A percentile compares a stretch with the other conserved stretches of the same genome.
These are phyloP conservation scores for Lasiodiplodia theobromae DNA, from an alignment of 2,329 filamentous ascomycete genomes.

Conservation along the genomic window DNA sequence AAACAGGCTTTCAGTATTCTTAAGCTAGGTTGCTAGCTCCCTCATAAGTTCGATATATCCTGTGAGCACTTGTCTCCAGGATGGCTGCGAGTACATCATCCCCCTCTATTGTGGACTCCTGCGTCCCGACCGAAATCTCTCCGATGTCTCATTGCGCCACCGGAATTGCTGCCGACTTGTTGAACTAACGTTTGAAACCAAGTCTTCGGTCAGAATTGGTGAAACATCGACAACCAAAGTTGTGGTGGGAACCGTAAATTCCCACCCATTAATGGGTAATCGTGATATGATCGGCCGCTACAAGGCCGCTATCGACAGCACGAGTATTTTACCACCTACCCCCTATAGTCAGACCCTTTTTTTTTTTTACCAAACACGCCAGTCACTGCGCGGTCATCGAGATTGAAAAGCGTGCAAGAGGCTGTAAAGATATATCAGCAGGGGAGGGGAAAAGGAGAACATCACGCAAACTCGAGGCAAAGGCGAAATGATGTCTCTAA, in stretches of 20 bases:
- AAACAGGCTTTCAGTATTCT: too few species aligned
- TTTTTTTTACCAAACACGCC: too few species aligned
- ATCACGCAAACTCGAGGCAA: too few species aligned
- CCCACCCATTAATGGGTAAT: not conserved
- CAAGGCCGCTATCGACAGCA: not conserved
- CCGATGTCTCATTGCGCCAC: not conserved
- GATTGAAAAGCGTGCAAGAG: not conserved
- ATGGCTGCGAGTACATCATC: too few species aligned
- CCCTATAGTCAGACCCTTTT: too few species aligned
- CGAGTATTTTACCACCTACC: not conserved
- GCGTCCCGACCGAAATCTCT: too few species aligned
- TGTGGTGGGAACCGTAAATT: too few species aligned
- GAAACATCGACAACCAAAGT: too few species aligned
- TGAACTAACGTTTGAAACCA: not conserved
- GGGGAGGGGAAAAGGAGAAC: not conserved
- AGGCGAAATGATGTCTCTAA: slow-evolving; percentile 9
- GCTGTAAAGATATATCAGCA: not conserved
- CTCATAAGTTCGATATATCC: too few species aligned
- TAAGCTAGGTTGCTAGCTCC: too few species aligned
- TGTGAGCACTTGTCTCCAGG: too few species aligned
- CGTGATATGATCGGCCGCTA: not conserved
- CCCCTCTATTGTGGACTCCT: too few species aligned
- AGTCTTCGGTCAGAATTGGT: not conserved
- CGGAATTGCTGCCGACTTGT: not conserved
- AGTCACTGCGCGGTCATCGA: not conserved